Base-by-base conservation (phyloP, 805 yeast species). In the Cyberlindnera lachancei region DNA sequence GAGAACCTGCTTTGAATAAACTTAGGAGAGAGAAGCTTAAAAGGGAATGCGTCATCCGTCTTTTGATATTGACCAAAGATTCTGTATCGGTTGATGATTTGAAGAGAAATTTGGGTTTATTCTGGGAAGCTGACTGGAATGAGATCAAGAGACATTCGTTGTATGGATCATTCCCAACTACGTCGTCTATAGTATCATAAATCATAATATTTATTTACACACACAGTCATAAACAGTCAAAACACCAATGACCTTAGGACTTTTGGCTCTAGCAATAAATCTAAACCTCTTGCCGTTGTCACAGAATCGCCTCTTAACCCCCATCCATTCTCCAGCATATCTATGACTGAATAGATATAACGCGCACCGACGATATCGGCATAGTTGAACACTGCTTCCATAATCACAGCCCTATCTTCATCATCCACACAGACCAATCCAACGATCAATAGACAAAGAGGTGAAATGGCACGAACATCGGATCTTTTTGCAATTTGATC, bases 21-120 rank as follows among this genome's bases (percentile, higher is more conserved):
- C 22, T 50, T 5, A 34, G 21, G 13, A 38, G 52, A 15, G 46
- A 45, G 31, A 48, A 44, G 23, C 13, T 37, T 3, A 38, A 37
- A 18, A 37, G 55, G 16, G 52, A 48, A 26, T 48, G 50, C 24
- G 35, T 47, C 3, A 31, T 42, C 1, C 22, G 56, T 9, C 30
- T 51, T 11, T 37, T 48, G 8, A 17, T 50, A 3, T 15, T 51
- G 8, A 49, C 47, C 1, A 46, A 35, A 18, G 42, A 37, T 4
- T 6, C 12, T 1, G 27, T 35, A 8, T 25, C 40, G 2, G 31
- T 36, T 22, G 46, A 36, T 10, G 54, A 49, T 21, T 31, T 47
- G 5, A 29, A 29, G 13, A 28, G 54, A 15, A 49, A 47, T 22
- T 24, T 50, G 18, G 55, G 55, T 2, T 30, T 27, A 5, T 40